Base-by-base conservation (phyloP, 2,329 filamentous ascomycete genomes). In the Gremmenia infestans region DNA sequence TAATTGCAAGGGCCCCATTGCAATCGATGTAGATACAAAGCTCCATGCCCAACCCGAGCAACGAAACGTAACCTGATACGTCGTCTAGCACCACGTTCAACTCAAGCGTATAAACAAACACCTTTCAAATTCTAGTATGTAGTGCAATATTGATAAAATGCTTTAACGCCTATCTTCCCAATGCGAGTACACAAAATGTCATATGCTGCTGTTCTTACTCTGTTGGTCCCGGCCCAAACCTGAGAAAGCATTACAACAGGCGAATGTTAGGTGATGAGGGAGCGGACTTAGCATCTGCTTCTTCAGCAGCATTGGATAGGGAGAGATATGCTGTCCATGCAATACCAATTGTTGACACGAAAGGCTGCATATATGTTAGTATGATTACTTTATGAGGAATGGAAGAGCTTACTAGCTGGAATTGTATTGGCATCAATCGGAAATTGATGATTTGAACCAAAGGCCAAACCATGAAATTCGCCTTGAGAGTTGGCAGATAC, bases 251-350 rank as follows among this genome's bases (percentile, higher is more conserved):
- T 62, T 63, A 69, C 54, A 61, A 59, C 49, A 71, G 64, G 57
- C 66, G 63, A 42, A 71, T 70, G 48, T 68, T 64, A 43, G 69
- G 67, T 48, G 67, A 69, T 42, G 61, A 58, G 57, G 68, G 68
- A 56, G 63, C 67, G 60, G 68, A 68, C 59, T 62, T 60, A 55
- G 62, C 63, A 52, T 68, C 67, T 17, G 55, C 66, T 56, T 71
- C 69, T 60, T 95, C 91, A 2, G 91, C 79, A 5, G 91, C 87
- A 74, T 97, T 97, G 59, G 88, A 89, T 51, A 99, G 81, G 2
- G 92, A 97, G 11, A 99, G 83, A 72, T 97, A 99, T 19, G 92
- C 93, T 11, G 94, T 97, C 94, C 93, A 97, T 36, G 91, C 91
- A 67, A 97, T 97, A 79, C 93, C 93, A 54, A 99, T 76, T 8